phyloP scores from a whole-genome alignment of 2,329 filamentous ascomycete genomes.

The Fusarium sp. region DNA sequence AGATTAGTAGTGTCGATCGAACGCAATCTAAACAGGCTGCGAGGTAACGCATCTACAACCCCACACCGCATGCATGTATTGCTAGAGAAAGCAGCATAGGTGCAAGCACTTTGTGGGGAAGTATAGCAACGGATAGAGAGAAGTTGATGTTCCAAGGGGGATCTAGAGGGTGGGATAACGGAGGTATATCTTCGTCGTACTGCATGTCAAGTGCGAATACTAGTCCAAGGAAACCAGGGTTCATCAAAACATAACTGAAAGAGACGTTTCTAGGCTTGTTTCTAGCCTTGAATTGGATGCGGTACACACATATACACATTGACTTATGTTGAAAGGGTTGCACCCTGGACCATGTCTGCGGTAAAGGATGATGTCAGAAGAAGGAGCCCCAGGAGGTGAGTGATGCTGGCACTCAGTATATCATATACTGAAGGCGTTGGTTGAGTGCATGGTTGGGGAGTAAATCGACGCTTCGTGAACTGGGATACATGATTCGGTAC shows the following conservation, averaged over 20 bases:
- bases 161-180: neutral
- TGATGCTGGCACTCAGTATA: neutral
- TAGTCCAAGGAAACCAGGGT: neutral
- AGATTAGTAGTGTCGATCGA: slow-evolving; percentile 1
- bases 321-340: neutral
- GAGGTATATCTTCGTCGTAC: neutral
- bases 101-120: slow-evolving; percentile 13
- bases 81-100: neutral
- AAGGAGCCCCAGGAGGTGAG: neutral
- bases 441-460: neutral
- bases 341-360: neutral
- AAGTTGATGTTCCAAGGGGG: slow-evolving; percentile 6
- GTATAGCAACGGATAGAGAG: neutral
- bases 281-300: neutral
- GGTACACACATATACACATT: neutral
- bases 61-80: neutral
- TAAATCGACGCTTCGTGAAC: neutral
- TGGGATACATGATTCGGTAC: slow-evolving; percentile 16
- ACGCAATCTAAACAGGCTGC: neutral
- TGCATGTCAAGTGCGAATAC: neutral
- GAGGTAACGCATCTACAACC: neutral
- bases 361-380: slow-evolving; percentile 9
- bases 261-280: neutral
- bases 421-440: neutral
- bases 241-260: neutral